Base-by-base conservation (phyloP, 2,329 filamentous ascomycete species). In the Cucurbitaria berberidis region DNA sequence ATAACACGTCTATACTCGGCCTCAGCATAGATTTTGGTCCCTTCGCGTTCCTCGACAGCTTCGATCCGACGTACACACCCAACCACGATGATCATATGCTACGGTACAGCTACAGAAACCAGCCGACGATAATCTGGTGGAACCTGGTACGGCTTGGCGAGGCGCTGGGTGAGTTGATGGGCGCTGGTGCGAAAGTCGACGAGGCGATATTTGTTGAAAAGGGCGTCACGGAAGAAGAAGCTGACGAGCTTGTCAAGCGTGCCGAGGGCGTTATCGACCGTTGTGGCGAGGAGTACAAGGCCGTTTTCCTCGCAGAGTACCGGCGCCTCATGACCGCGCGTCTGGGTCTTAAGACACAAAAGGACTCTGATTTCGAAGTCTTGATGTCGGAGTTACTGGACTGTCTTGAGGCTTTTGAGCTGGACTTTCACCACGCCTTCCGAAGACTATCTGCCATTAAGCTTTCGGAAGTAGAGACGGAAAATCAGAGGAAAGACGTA, bases 101-200 rank as follows among this genome's bases (percentile, higher is more conserved):
- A 26, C 86, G 95, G 41, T 99, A 99, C 74, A 88, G 87, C 62
- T 99, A 98, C 80, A 88, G 88, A 62, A 96, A 96, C 72, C 95
- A 99, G 71, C 93, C 95, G 0, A 93, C 88, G 38, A 90, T 99
- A 51, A 95, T 99, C 69, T 99, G 95, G 95, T 99, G 95, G 95
- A 98, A 98, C 68, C 82, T 98, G 0, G 91, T 97, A 1, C 87
- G 95, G 1, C 83, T 99, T 0, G 95, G 92, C 51, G 95, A 99
- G 77, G 85, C 89, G 0, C 73, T 99, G 0, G 95, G 91, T 18
- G 95, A 98, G 75, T 81, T 96, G 1, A 86, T 99, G 50, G 95
- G 93, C 16, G 85, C 89, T 0, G 93, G 90, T 0, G 76, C 82
- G 1, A 78, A 81, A 32, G 87, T 93, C 27, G 93, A 99, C 67